Evolutionary conservation across 140 eudicot genomes (phyloP), one percentile per base, ranked within the genome.

Genomic region (Flaveria floridana): DNA sequence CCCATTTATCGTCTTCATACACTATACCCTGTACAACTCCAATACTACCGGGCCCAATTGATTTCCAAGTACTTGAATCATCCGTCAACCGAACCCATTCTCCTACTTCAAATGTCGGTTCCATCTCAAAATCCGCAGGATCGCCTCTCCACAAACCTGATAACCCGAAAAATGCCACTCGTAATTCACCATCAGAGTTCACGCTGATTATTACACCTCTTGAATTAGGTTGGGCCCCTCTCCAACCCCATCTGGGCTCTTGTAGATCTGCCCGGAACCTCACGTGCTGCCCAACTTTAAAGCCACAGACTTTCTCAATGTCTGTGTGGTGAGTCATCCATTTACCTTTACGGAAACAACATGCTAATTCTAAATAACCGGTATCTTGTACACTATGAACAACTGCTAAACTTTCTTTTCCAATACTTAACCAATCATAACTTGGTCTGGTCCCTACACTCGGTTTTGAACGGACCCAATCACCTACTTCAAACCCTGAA

Each of bases 171-270:
- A 94, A 87, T 12, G 87, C 77, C 2, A 94, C 85, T 52, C 99
- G 83, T 50, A 94, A 89, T 79, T 94, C 99, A 74, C 97, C 96
- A 69, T 86, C 87, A 18, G 95, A 90, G 78, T 88, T 91, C 26
- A 94, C 96, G 52, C 81, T 78, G 39, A 92, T 76, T 55, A 94
- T 81, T 14, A 94, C 87, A 23, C 99, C 99, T 2, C 89, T 88
- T 4, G 97, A 94, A 71, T 84, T 67, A 11, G 87, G 82, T 9
- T 76, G 79, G 70, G 92, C 82, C 3, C 96, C 97, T 85, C 97
- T 79, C 99, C 99, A 94, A 18, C 97, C 97, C 99, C 99, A 90
- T 51, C 99, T 76, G 51, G 97, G 99, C 86, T 90, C 97, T 28
- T 50, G 78, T 26, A 94, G 70, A 5, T 97, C 99, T 57, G 71